Base-by-base conservation (phyloP, 73 alveolate species). In the Stentor coeruleus region DNA sequence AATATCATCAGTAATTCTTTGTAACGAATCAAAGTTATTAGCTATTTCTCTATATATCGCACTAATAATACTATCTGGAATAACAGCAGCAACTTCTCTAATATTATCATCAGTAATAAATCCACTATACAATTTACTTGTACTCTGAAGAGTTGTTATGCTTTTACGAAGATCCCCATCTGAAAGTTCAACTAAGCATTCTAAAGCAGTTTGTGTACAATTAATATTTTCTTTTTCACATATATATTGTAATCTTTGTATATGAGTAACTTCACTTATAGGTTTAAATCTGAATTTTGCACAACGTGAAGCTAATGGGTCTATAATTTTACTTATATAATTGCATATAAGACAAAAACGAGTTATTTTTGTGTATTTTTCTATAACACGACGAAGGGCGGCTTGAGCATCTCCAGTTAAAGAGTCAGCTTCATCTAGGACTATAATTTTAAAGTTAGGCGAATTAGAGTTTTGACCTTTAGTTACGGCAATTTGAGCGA, bases 341-440 rank as follows among this genome's bases (percentile, higher is more conserved):
- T 98, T 98, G 94, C 99, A 98, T 57, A 98, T 97, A 39, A 98
- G 93, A 85, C 99, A 97, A 93, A 98, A 98, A 86, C 99, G 89
- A 35, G 99, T 98, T 80, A 93, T 93, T 20, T 80, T 82, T 26
- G 99, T 88, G 84, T 91, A 96, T 82, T 97, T 98, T 94, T 98
- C 99, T 39, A 98, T 98, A 60, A 98, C 98, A 83, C 99, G 91
- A 74, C 99, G 90, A 72, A 98, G 92, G 30, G 99, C 99, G 42
- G 99, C 94, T 83, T 98, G 96, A 3, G 99, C 99, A 49, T 97
- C 98, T 55, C 77, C 77, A 49, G 99, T 98, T 97, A 98, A 92
- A 74, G 99, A 98, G 90, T 98, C 99, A 37, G 99, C 99, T 87
- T 98, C 99, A 89, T 98, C 99, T 59, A 98, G 87, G n/a, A 98